A percentile compares a stretch with the other conserved stretches of the same genome.
phyloP scores from a whole-genome alignment of 345 rosid genomes.

The Populus alba region DNA sequence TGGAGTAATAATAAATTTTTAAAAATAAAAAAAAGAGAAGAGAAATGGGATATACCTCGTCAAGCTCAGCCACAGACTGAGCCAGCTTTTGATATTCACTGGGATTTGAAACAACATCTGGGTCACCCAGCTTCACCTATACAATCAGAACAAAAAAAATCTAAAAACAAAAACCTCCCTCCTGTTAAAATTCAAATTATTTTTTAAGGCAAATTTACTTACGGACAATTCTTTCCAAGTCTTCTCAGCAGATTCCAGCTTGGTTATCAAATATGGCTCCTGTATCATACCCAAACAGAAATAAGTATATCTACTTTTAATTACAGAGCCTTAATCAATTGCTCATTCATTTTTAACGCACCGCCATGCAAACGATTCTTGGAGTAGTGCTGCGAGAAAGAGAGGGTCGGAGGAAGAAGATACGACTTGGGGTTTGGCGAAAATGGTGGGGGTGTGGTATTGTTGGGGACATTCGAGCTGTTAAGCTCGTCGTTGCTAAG shows the following conservation, averaged over 20 bases:
- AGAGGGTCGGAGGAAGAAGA: conserved; percentile 18
- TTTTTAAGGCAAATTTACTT: conserved; percentile 11
- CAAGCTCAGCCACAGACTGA: conserved; percentile 81
- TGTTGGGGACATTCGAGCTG: conserved; percentile 41
- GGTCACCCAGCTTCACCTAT: conserved; percentile 88
- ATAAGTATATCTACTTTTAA: neutral
- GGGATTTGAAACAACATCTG: conserved; percentile 76
- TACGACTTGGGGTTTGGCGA: conserved; percentile 12
- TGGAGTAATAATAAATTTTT: neutral
- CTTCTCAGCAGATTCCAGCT: conserved; percentile 91
- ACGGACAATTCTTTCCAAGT: conserved; percentile 96
- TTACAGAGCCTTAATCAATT: neutral
- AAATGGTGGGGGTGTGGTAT: conserved; percentile 22
- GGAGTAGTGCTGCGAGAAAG: conserved; percentile 21
- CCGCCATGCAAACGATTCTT: conserved; percentile 86
- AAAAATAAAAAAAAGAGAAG: neutral
- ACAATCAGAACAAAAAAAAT: neutral
- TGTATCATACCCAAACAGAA: conserved; percentile 25
- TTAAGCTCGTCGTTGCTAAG: conserved; percentile 38
- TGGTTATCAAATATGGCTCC: conserved; percentile 76
- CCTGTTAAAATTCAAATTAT: neutral
- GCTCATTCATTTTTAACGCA: conserved; percentile 28
- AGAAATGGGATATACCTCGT: conserved; percentile 52
- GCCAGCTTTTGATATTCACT: conserved; percentile 83
- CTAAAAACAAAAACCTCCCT: neutral